These are phyloP conservation scores for Teunomyces aglyptinius DNA, from an alignment of 805 yeast genomes.

Conservation along the genomic window DNA sequence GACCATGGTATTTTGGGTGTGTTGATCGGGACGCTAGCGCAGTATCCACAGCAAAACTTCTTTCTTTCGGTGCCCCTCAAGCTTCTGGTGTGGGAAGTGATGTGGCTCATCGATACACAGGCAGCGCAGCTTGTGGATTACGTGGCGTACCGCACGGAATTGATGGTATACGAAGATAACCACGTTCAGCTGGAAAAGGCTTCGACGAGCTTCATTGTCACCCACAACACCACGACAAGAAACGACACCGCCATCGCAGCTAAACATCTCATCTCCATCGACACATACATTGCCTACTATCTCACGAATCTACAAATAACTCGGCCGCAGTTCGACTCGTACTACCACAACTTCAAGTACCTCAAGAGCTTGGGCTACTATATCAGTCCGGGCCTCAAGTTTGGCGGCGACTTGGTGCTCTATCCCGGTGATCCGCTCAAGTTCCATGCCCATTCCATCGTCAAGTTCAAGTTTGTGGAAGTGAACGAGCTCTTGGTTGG, in stretches of 20 bases:
- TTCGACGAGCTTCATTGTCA: conserved; percentile 5
- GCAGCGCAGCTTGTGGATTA: conserved; percentile 47
- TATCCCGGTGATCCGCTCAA: conserved; percentile 95
- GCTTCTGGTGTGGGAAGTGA: conserved; percentile 68
- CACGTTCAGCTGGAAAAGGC: neutral
- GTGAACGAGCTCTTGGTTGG: conserved; percentile 66
- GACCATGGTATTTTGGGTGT: conserved; percentile 68
- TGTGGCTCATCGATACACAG: conserved; percentile 54
- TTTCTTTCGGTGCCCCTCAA: conserved; percentile 81
- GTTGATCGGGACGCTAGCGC: conserved; percentile 77
- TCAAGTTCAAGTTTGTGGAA: conserved; percentile 55
- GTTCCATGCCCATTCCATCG: conserved; percentile 83
- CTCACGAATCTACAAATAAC: neutral
- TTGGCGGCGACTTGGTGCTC: conserved; percentile 85
- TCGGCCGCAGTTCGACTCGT: neutral
- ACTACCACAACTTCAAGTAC: conserved; percentile 29
- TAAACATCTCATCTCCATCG: neutral
- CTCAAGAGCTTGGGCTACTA: conserved; percentile 49
- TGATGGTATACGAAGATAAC: neutral
- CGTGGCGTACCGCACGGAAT: conserved; percentile 13
- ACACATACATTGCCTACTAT: conserved; percentile 9
- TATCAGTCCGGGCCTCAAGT: conserved; percentile 81
- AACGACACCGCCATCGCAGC: neutral
- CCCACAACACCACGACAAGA: conserved; percentile 3
- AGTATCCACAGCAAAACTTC: conserved; percentile 92